Conservation (phyloP, 176 grass and related monocot genomes). For the Carex parvula region DNA sequence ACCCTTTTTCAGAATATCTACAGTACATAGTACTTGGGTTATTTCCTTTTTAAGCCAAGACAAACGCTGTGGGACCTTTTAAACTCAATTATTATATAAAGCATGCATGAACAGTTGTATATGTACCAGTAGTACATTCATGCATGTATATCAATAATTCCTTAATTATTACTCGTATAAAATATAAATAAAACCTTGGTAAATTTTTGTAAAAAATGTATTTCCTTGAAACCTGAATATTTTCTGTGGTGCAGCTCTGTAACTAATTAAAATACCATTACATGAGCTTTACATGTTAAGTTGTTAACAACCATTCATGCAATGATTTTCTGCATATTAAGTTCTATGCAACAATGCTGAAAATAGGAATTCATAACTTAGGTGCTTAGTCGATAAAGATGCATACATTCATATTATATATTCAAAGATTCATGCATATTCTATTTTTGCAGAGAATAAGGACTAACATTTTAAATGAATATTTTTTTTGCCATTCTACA, state of each 20-base stretch:
- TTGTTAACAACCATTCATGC: neutral
- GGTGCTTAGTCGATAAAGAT: neutral
- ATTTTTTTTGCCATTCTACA: no score
- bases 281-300: constrained; percentile 15
- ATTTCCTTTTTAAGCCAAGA: neutral
- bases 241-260: neutral
- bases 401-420: neutral
- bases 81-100: neutral
- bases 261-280: neutral
- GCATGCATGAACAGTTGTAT: neutral
- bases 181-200: neutral
- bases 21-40: neutral
- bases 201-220: neutral
- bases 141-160: neutral
- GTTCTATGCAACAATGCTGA: neutral
- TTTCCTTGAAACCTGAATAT: neutral
- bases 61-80: constrained; percentile 16
- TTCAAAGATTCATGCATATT: constrained; percentile 10
- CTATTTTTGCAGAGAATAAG: constrained; percentile 8
- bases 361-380: constrained; percentile 7
- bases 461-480: neutral
- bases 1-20: neutral
- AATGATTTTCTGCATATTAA: constrained; percentile 1
- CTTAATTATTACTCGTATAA: neutral
- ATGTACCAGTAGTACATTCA: neutral